Base-by-base conservation (phyloP, 139 green algal species). In the Tetradesmus obliquus region DNA sequence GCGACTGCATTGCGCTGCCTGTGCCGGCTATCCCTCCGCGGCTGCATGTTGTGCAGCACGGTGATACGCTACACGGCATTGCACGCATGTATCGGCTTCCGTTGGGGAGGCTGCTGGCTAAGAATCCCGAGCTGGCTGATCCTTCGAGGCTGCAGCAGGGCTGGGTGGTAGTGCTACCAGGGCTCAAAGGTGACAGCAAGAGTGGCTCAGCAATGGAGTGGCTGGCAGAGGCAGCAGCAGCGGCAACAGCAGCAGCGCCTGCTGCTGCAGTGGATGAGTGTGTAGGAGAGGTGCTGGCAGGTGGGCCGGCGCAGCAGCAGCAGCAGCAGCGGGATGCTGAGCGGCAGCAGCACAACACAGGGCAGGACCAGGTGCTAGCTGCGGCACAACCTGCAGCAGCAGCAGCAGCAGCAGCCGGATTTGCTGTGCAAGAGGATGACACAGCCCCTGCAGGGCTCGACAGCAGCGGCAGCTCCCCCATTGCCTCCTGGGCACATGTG, bases 1-100 rank as follows among this genome's bases (percentile, higher is more conserved):
- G 79, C 22, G 89, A 92, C 55, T 81, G 72, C 81, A 92, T 92
- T 19, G 81, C 89, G 4, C 53, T 92, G 82, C 89, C 89, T 15
- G 45, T 92, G 60, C 58, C 89, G 13, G 89, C 72, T 1, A 57
- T 92, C 1, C 22, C n/a, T 13, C 89, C 89, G 17, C 89, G 89
- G 20, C 55, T 92, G 57, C 76, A 92, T 57, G 82, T 88, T 15
- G 45, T 89, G 74, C 89, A 82, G 45, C 82, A n/a, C 17, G 82
- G 82, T 17, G 89, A 92, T 19, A 89, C 80, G 2, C 53, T 92
- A 8, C 82, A 82, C 19, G 51, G 24, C 10, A 79, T 92, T 13
- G 81, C 81, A 7, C 71, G 83, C 8, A 81, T 81, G 22, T 58
- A 92, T 53, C 45, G 66, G 4, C 55, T 84, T 20, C 22, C 89